Evolutionary conservation across 2,329 filamentous ascomycete species (phyloP), one percentile per base, ranked within the genome.

Genomic region (Calonectria ilicicola): DNA sequence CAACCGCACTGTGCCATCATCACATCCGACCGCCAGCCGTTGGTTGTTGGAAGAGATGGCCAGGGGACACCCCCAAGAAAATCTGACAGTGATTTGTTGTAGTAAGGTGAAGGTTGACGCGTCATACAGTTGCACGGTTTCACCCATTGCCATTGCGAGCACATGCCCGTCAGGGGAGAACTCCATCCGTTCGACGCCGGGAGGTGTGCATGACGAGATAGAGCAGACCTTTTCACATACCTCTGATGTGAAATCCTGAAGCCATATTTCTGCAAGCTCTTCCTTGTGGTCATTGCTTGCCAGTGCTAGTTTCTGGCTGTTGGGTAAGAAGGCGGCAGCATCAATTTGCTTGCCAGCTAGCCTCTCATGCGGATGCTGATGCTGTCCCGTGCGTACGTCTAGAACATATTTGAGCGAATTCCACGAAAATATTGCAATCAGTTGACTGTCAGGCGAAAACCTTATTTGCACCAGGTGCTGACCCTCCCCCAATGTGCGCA

Each of bases 251-350:
- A n/a, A n/a, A 56, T 56, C 49, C 10, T 17, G 21, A 56, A 35
- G 9, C 2, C 2, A n/a, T 1, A 56, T 10, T 35, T 21, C 2
- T 1, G 3, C 32, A 2, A 4, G 2, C 5, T 8, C n/a, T 4
- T 2, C 29, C 12, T n/a, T n/a, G n/a, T 1, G 1, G 2, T 2
- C 29, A 6, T 7, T 17, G 4, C 17, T 19, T 10, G 29, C 27
- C 26, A 35, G 5, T 8, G 17, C 27, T 8, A 56, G 12, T 35
- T 56, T 56, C 8, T 19, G 19, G 17, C 49, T 35, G 19, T 35
- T 56, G 5, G 49, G 49, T 17, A 56, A 14, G 49, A 21, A 56
- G 8, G 14, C 15, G 38, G 47, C 23, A 5, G 47, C 23, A 29
- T 12, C 17, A 29, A 51, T 27, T 12, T 26, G 1, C 10, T 10